Conservation (phyloP, 768 basidiomycete genomes). For the Lactarius tabidus region DNA sequence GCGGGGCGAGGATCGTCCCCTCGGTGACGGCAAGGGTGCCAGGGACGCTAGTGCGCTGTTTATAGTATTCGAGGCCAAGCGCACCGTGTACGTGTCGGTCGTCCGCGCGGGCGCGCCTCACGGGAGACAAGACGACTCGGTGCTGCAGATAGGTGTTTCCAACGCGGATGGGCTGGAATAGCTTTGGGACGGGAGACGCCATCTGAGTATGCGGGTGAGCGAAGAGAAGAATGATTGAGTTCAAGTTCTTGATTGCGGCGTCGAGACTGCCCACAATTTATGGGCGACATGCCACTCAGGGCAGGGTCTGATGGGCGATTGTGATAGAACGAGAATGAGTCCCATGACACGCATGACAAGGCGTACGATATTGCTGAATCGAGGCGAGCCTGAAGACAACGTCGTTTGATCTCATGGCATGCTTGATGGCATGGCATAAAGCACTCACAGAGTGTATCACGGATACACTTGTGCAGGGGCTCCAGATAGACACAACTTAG, state of each 20-base stretch:
- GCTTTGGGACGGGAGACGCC: slow-evolving; percentile 20
- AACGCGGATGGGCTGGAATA: slow-evolving; percentile 47
- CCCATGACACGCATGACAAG: too few relatives aligned
- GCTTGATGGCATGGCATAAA: too few relatives aligned
- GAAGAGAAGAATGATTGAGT: background rate
- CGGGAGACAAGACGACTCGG: slow-evolving; percentile 51
- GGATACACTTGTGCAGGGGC: too few relatives aligned
- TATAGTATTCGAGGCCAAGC: slow-evolving; percentile 43
- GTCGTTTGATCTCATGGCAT: too few relatives aligned
- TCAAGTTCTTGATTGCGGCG: background rate
- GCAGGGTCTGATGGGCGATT: too few relatives aligned
- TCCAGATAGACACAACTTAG: too few relatives aligned
- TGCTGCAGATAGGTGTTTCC: slow-evolving; percentile 43
- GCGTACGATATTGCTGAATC: too few relatives aligned
- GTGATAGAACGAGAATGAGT: too few relatives aligned
- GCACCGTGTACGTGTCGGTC: slow-evolving; percentile 34
- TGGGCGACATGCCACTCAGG: background rate
- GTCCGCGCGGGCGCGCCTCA: slow-evolving; percentile 45
- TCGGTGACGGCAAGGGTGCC: slow-evolving; percentile 59
- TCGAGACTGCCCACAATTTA: background rate
- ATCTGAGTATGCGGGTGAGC: background rate
- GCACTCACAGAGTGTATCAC: too few relatives aligned
- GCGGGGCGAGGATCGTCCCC: slow-evolving; percentile 48
- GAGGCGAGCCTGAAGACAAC: too few relatives aligned
- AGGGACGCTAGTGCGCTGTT: slow-evolving; percentile 42